Base-by-base conservation (phyloP, 805 yeast species). In the Wickerhamomyces ciferrii region DNA sequence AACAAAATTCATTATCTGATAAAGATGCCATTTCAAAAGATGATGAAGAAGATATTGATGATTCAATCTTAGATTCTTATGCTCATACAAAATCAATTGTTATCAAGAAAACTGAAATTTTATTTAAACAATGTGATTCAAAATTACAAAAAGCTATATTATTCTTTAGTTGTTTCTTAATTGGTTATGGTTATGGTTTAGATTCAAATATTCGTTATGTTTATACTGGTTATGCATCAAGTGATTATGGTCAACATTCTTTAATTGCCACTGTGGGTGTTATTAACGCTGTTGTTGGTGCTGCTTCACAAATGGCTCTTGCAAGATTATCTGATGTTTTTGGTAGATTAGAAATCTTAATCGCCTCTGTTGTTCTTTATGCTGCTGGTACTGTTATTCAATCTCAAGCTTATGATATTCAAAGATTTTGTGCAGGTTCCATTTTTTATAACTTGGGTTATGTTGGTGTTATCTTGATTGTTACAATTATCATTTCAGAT, bases 361-460 rank as follows among this genome's bases (percentile, higher is more conserved):
- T 76, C 18, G 59, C 74, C 11, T 69, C 83, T 2, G 65, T 81
- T 11, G 48, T 83, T 13, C 73, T 84, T 53, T 81, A 83, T 53
- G 73, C 71, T 13, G 66, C 83, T 41, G 89, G 89, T 27, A 82
- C 86, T 9, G 70, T 83, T 43, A 74, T 82, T 49, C 79, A 80
- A 63, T 78, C 83, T 5, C 83, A 78, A 57, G 78, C 87, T 11
- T 67, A 68, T 48, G 75, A 78, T 53, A 75, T 83, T 23, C 72
- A 76, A 46, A 65, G 78, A n/a, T 82, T 74, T 52, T 81, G 84
- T 43, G 88, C 79, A 20, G 90, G 88, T 53, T 74, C 84, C 1
- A 79, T 83, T 17, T 62, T 76, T 38, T 75, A 73, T 55, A 65
- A 63, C 48, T 50, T 63, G 44, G 84, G 95, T 13, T 84, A 78